phyloP scores from a whole-genome alignment of 2,329 filamentous ascomycete species.

The Alternaria dauci region DNA sequence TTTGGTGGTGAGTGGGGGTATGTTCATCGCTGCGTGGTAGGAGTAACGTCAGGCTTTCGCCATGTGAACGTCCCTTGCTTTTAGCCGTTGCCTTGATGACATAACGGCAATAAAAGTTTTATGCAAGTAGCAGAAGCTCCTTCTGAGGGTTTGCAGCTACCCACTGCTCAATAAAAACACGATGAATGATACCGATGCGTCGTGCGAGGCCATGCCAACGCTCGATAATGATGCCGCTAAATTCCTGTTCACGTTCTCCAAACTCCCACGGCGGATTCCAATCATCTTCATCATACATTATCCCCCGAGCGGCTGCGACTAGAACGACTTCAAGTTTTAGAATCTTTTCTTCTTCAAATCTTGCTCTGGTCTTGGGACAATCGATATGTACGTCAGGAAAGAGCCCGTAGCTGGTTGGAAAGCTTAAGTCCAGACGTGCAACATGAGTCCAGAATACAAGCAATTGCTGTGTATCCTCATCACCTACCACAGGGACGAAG shows the following conservation, averaged over 20 bases:
- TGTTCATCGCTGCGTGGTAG: background rate
- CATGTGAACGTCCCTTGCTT: background rate
- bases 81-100: background rate
- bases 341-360: background rate
- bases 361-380: background rate
- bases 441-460: background rate
- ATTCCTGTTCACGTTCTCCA: accelerated
- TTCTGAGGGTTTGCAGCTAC: background rate
- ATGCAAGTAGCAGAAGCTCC: background rate
- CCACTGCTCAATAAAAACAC: background rate
- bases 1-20: background rate
- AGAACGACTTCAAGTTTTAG: background rate
- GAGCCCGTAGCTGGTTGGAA: accelerated
- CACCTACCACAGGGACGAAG: too few relatives aligned
- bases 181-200: background rate
- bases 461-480: too few relatives aligned
- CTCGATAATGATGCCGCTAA: background rate
- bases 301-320: background rate
- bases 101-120: background rate
- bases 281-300: too few relatives aligned
- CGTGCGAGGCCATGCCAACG: background rate
- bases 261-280: too few relatives aligned
- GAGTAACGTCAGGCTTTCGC: conserved; percentile 7
- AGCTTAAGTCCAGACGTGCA: too few relatives aligned
- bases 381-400: background rate